A percentile compares a stretch with the other conserved stretches of the same genome.
Conservation (phyloP, 768 basidiomycete genomes). For the Leccinum disarticulatum region DNA sequence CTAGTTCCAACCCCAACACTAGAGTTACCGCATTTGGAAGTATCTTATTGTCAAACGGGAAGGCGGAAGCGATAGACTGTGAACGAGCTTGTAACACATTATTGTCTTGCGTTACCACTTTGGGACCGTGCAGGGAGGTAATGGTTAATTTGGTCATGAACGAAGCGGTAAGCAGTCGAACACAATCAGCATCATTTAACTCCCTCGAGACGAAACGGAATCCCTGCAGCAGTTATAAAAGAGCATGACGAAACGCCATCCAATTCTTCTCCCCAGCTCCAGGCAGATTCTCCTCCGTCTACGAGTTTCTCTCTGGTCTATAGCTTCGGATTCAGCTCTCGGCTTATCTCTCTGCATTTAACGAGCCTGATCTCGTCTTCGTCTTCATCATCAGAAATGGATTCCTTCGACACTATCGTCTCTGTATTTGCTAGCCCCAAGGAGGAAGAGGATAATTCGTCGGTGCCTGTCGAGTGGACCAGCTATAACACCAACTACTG, state of each 20-base stretch:
- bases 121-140: background rate
- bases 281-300: slow-evolving; percentile 2
- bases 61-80: background rate
- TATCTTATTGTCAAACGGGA: slow-evolving; percentile 20
- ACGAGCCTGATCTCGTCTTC: background rate
- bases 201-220: background rate
- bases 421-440: slow-evolving; percentile 14
- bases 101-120: slow-evolving; percentile 22
- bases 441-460: slow-evolving; percentile 6
- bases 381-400: slow-evolving; percentile 17
- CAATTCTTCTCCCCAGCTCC: slow-evolving; percentile 5
- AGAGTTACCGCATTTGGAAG: slow-evolving; percentile 21
- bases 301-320: no score
- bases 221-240: slow-evolving; percentile 20
- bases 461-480: slow-evolving; percentile 18
- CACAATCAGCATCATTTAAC: background rate
- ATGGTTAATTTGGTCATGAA: background rate
- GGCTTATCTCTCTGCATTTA: background rate
- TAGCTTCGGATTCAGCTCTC: background rate
- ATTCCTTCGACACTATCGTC: slow-evolving; percentile 19
- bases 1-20: slow-evolving; percentile 19
- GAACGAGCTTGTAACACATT: background rate
- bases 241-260: background rate
- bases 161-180: background rate
- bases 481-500: slow-evolving; percentile 11